These are phyloP conservation scores for Claviceps sp. DNA, from an alignment of 2,329 filamentous ascomycete species.

Conservation along the genomic window DNA sequence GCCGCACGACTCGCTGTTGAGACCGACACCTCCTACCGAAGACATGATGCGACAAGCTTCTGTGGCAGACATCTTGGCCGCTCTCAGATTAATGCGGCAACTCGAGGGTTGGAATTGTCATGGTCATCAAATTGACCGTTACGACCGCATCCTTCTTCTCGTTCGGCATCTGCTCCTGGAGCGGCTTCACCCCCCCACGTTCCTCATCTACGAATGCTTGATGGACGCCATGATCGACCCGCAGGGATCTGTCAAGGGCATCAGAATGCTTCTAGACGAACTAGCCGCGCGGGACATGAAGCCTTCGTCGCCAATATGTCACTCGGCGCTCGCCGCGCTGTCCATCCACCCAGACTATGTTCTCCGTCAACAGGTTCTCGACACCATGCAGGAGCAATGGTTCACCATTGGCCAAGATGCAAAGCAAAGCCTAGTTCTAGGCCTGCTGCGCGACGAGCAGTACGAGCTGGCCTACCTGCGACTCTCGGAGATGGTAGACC, in stretches of 20 bases:
- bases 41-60: slow-evolving; percentile 8
- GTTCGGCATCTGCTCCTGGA: slow-evolving; percentile 45
- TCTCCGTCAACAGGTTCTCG: slow-evolving; percentile 55
- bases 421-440: slow-evolving; percentile 54
- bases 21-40: slow-evolving; percentile 9
- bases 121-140: slow-evolving; percentile 11
- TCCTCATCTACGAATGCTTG: slow-evolving; percentile 57
- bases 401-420: slow-evolving; percentile 36
- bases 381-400: slow-evolving; percentile 64
- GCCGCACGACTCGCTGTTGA: slow-evolving; percentile 9
- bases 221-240: slow-evolving; percentile 57
- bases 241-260: slow-evolving; percentile 51
- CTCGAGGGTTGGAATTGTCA: slow-evolving; percentile 8
- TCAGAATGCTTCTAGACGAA: slow-evolving; percentile 54
- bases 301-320: slow-evolving; percentile 53
- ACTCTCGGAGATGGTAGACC: slow-evolving; percentile 51
- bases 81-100: slow-evolving; percentile 16
- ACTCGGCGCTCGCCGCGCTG: slow-evolving; percentile 57
- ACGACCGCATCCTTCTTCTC: slow-evolving; percentile 23
- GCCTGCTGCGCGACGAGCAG: slow-evolving; percentile 67
- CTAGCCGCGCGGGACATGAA: slow-evolving; percentile 51
- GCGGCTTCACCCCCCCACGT: slow-evolving; percentile 40
- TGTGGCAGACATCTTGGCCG: slow-evolving; percentile 14
- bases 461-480: slow-evolving; percentile 66
- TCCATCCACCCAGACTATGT: slow-evolving; percentile 78